Percentiles rank a stretch among this genome's conserved stretches.
These are phyloP conservation scores for Alternaria sp. DNA, from an alignment of 2,329 filamentous ascomycete species.

Conservation along the genomic window DNA sequence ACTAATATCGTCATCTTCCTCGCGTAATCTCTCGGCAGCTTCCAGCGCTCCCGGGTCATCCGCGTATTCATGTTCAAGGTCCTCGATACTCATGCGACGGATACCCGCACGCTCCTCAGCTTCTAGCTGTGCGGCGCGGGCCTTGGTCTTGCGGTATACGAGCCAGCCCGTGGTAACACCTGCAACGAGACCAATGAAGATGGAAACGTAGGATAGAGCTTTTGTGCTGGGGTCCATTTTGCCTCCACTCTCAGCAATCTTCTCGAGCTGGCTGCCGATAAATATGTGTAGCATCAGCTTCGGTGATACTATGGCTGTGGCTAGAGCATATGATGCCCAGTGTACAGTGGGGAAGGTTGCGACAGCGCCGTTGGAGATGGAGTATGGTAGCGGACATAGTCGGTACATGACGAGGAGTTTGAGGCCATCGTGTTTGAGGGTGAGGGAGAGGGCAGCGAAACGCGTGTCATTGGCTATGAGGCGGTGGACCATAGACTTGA, in stretches of 20 bases:
- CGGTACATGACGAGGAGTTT: conserved; percentile 90
- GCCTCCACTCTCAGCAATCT: conserved; percentile 81
- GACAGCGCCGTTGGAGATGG: conserved; percentile 90
- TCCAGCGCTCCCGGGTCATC: conserved; percentile 55
- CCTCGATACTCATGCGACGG: conserved; percentile 40
- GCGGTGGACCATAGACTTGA: conserved; percentile 78
- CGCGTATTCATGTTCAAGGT: conserved; percentile 49
- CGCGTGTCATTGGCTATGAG: conserved; percentile 83
- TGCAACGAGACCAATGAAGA: conserved; percentile 72
- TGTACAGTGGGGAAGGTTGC: conserved; percentile 90
- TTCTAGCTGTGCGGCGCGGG: conserved; percentile 57
- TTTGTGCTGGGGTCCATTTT: conserved; percentile 82
- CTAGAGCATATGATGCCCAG: conserved; percentile 75
- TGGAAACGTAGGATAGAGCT: conserved; percentile 82
- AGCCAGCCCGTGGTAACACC: conserved; percentile 80
- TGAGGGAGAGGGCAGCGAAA: conserved; percentile 86
- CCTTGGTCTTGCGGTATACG: conserved; percentile 73
- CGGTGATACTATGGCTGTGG: conserved; percentile 81
- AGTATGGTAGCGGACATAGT: conserved; percentile 91
- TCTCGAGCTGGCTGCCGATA: conserved; percentile 82
- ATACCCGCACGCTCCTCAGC: conserved; percentile 52
- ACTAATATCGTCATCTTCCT: conserved; percentile 60
- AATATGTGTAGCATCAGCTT: conserved; percentile 93
- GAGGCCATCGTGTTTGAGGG: conserved; percentile 87
- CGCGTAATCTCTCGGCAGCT: conserved; percentile 49